Base-by-base conservation (phyloP, 2,329 filamentous ascomycete species). In the Sarocladiaceae sp. region DNA sequence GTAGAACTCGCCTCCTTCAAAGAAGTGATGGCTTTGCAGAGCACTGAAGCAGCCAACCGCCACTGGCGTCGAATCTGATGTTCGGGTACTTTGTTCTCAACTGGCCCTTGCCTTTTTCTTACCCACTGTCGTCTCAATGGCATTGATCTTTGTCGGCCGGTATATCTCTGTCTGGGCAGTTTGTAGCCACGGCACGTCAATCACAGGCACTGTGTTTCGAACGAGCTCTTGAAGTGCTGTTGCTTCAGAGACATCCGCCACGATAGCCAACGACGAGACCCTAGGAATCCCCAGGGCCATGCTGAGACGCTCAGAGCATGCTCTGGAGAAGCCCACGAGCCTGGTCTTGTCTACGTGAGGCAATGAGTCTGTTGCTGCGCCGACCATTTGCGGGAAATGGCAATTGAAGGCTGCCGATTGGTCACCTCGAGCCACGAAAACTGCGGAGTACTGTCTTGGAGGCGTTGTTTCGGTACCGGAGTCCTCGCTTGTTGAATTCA, bases 261-360 rank as follows among this genome's bases (percentile, higher is more conserved):
- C 60, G 6, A 88, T 58, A 1, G 74, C 84, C 24, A 88, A 64
- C 18, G 80, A 79, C 1, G 82, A 84, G 1, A 80, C 80, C 26
- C 81, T 72, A 1, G 80, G 78, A 9, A 87, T 68, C 2, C 76
- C 76, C 3, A 88, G 65, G 16, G 70, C 70, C 23, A 64, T 59
- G 39, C 75, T 75, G 13, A 88, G 61, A 11, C 72, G 71, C 13
- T 75, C 65, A 35, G 82, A 81, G 41, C 73, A 76, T 1, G 73
- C 63, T 43, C 73, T 78, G 0, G 81, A 80, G 37, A 88, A 72
- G 1, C 78, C 74, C 2, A 88, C 69, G 2, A 88, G 68, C 18
- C 75, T 72, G 9, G 74, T 76, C 3, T 69, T 62, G 2, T 66
- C 55, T 18, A 62, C 60, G 4, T 50, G 42, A 1, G 65, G 60